Evolutionary conservation across 2,329 filamentous ascomycete genomes (phyloP).

Genomic region (Akanthomyces lecanii): DNA sequence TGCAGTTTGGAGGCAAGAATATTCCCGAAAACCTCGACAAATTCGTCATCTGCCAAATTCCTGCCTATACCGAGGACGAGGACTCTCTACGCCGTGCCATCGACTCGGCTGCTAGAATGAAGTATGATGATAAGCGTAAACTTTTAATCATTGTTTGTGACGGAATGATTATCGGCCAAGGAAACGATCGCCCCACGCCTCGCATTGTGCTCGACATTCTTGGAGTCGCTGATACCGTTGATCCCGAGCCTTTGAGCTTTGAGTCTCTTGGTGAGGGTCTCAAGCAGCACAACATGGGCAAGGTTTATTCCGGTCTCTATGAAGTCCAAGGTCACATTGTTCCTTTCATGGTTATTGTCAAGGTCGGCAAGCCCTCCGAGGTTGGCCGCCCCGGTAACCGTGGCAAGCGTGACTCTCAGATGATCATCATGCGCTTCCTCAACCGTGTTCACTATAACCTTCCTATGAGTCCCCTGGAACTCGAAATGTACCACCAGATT

Average conservation of each 20-base stretch:
- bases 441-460: conserved; percentile 98
- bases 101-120: conserved; percentile 91
- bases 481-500: conserved; percentile 98
- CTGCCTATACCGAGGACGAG: conserved; percentile 97
- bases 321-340: conserved; percentile 98
- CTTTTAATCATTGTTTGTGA: conserved; percentile 89
- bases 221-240: conserved; percentile 86
- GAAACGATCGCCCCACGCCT: conserved; percentile 92
- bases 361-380: conserved; percentile 96
- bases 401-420: conserved; percentile 98
- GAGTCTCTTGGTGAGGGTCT: conserved; percentile 92
- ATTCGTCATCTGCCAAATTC: conserved; percentile 96
- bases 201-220: conserved; percentile 96
- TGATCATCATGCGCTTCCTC: conserved; percentile 97
- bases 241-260: conserved; percentile 94
- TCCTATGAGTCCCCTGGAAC: conserved; percentile 90
- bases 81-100: conserved; percentile 95
- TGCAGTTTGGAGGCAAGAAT: conserved; percentile 90
- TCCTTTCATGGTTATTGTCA: conserved; percentile 93
- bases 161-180: conserved; percentile 99
- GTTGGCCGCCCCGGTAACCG: conserved; percentile 92
- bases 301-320: conserved; percentile 95
- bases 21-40: conserved; percentile 95
- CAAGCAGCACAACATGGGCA: conserved; percentile 99
- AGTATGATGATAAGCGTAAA: conserved; percentile 98